phyloP scores from a whole-genome alignment of 1,284 basidiomycete species.

The Moesziomyces aphidis region DNA sequence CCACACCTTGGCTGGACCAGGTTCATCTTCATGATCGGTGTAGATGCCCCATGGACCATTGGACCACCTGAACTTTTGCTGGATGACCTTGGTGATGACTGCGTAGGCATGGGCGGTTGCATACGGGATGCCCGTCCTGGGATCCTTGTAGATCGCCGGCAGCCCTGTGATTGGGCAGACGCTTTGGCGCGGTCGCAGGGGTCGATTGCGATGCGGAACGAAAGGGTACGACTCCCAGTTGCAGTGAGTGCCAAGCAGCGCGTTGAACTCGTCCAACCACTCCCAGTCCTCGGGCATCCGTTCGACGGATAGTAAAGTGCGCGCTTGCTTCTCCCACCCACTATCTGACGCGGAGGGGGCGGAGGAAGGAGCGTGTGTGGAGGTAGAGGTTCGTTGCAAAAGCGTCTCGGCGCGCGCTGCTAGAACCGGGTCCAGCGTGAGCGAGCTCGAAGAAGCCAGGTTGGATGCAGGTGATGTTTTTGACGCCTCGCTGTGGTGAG shows the following conservation, averaged over 20 bases:
- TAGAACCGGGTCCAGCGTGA: conserved; percentile 44
- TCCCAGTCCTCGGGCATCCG: conserved; percentile 32
- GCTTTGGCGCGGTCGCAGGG: conserved; percentile 66
- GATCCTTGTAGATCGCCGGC: conserved; percentile 76
- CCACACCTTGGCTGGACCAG: conserved; percentile 37
- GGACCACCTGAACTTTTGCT: conserved; percentile 69
- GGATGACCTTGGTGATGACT: conserved; percentile 74
- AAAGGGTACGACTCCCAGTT: conserved; percentile 69
- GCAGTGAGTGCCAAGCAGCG: conserved; percentile 77
- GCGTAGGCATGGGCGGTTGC: conserved; percentile 77
- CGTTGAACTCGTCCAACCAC: conserved; percentile 79
- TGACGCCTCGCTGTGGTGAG: no score
- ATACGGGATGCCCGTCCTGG: conserved; percentile 80
- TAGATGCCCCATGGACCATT: conserved; percentile 46
- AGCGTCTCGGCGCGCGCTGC: conserved; percentile 31
- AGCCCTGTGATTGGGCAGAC: conserved; percentile 71
- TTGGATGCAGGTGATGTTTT: neutral
- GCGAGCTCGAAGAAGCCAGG: neutral
- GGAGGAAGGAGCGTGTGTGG: neutral
- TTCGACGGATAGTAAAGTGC: conserved; percentile 55
- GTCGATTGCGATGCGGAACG: conserved; percentile 69
- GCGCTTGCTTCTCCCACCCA: conserved; percentile 32
- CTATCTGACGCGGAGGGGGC: neutral
- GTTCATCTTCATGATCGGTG: conserved; percentile 28
- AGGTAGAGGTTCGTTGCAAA: neutral